Conservation (phyloP, 2,329 filamentous ascomycete genomes). For the Aspergillus brasiliensis region DNA sequence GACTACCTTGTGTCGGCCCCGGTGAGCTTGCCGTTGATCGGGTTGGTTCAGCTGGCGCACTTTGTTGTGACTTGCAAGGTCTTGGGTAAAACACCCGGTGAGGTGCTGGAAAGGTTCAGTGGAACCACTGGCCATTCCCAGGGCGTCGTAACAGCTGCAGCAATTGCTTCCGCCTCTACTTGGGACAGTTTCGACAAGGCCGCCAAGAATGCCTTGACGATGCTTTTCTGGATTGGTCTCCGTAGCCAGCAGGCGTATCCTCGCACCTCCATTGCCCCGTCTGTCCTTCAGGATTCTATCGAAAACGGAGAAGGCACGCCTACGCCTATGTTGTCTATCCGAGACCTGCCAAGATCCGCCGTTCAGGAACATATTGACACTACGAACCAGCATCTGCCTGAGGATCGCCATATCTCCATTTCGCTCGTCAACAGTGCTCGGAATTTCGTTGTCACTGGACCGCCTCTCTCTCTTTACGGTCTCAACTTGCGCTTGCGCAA, state of each 20-base stretch:
- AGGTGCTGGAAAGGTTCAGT: slow-evolving; percentile 78
- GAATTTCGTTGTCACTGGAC: slow-evolving; percentile 95
- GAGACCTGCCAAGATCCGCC: slow-evolving; percentile 82
- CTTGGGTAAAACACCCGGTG: slow-evolving; percentile 83
- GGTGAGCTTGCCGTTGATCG: slow-evolving; percentile 94
- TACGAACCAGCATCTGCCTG: slow-evolving; percentile 92
- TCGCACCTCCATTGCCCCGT: slow-evolving; percentile 87
- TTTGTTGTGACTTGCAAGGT: slow-evolving; percentile 93
- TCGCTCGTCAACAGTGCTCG: slow-evolving; percentile 95
- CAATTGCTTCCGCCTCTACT: slow-evolving; percentile 83
- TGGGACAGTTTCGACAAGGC: slow-evolving; percentile 91
- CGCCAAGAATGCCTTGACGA: slow-evolving; percentile 77
- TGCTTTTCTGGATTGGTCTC: slow-evolving; percentile 98
- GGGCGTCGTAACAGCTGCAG: slow-evolving; percentile 89
- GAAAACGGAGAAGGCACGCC: slow-evolving; percentile 94
- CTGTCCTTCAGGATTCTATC: slow-evolving; percentile 85
- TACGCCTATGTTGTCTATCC: slow-evolving; percentile 96
- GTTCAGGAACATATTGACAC: slow-evolving; percentile 96
- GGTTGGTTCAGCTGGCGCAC: slow-evolving; percentile 92
- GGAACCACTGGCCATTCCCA: slow-evolving; percentile 97
- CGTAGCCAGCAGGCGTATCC: slow-evolving; percentile 98
- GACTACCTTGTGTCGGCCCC: slow-evolving; percentile 94
- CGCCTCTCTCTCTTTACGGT: slow-evolving; percentile 93
- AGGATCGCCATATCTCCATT: slow-evolving; percentile 90
- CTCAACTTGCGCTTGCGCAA: slow-evolving; percentile 93